Evolutionary conservation across 2,329 filamentous ascomycete species (phyloP), one percentile per base, ranked within the genome.

Genomic region (Pestalotiopsis sp.): DNA sequence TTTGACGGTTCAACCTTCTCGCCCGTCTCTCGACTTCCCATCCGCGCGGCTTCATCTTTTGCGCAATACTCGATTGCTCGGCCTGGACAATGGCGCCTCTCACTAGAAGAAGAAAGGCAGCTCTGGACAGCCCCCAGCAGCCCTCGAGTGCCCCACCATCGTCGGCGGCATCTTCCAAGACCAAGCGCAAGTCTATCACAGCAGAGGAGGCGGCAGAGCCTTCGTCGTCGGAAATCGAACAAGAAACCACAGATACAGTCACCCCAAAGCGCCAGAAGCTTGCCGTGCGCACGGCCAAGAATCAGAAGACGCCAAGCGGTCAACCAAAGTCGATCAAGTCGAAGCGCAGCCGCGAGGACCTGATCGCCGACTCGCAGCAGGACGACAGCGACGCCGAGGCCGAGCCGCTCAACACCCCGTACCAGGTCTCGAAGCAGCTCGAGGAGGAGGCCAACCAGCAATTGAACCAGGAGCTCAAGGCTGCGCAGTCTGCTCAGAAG

Each of bases 361-460:
- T 70, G 1, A 69, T 77, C 6, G 70, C 72, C 38, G 75, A 76
- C 57, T 75, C 75, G 11, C 31, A 36, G 6, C 31, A 36, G 31
- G 71, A 77, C 67, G 74, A 70, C 11, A 70, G 72, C 45, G 69
- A 61, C 39, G 62, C 60, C 13, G 59, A 58, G 57, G 68, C 12
- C 64, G 59, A 38, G 68, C 70, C 9, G 23, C 20, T 52, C 7
- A 52, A 52, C 13, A 70, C 23, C 73, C 76, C 66, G n/a, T 61
- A 71, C 49, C 76, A 74, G 56, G 77, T 75, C 13, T 75, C 76
- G 66, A 77, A 73, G 68, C 77, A 79, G 63, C 65, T 78, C 4
- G 73, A 78, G 39, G 76, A 77, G 25, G 77, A 78, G 49, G 77
- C 77, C 1, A 74, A 59, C 20, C 76, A 77, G 57, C 72, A 72